These are phyloP conservation scores for Linanthus parryae DNA, from an alignment of 148 eudicot genomes.

Conservation along the genomic window DNA sequence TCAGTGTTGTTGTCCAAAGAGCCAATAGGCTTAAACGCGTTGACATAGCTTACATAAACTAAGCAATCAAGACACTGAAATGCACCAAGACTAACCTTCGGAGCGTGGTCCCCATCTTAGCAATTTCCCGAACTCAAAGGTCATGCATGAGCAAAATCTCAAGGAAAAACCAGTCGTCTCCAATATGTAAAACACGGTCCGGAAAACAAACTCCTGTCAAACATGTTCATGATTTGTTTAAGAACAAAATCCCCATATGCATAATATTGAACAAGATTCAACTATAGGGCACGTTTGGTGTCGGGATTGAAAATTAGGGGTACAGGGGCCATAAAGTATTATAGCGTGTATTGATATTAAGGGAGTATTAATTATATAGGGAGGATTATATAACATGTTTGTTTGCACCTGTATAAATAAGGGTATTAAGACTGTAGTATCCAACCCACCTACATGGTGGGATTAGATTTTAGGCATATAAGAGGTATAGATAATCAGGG, in stretches of 20 bases:
- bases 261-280: neutral
- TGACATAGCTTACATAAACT: neutral
- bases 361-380: too few relatives aligned
- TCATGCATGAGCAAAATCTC: too few relatives aligned
- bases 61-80: neutral
- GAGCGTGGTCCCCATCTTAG: conserved; percentile 38
- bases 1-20: neutral
- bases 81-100: conserved; percentile 40
- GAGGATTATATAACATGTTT: too few relatives aligned
- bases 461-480: too few relatives aligned
- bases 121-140: conserved; percentile 21
- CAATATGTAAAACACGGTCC: conserved; percentile 12
- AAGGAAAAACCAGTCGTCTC: conserved; percentile 19
- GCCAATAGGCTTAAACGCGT: neutral
- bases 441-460: too few relatives aligned
- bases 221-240: neutral
- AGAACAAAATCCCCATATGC: neutral
- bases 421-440: too few relatives aligned
- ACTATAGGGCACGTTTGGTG: neutral
- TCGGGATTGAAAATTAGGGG: too few relatives aligned
- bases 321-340: too few relatives aligned
- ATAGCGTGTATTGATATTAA: too few relatives aligned
- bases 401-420: too few relatives aligned
- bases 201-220: conserved; percentile 11
- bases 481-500: too few relatives aligned